Percentiles rank a stretch among this genome's conserved stretches.
Evolutionary conservation across 2,329 filamentous ascomycete genomes (phyloP).

Genomic region (Fusarium sp.): DNA sequence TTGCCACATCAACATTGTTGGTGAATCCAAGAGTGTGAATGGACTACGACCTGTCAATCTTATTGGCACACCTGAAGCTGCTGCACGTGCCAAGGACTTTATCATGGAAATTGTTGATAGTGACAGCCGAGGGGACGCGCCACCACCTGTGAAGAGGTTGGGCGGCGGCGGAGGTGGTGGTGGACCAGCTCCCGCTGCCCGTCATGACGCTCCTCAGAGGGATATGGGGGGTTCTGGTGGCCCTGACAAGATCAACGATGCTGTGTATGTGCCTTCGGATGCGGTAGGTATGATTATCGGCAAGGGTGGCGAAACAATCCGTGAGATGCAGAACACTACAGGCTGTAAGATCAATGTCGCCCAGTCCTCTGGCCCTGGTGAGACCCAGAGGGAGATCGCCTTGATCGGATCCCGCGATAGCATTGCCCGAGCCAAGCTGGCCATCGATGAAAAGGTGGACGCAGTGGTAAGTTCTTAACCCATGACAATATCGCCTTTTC

Average conservation of each 20-base stretch:
- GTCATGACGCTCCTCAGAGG: constrained; percentile 51
- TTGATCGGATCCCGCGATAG: constrained; percentile 82
- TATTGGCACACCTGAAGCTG: constrained; percentile 82
- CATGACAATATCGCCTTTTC: not conserved
- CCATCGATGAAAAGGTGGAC: constrained; percentile 93
- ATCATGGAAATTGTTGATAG: constrained; percentile 96
- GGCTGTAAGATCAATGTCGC: constrained; percentile 97
- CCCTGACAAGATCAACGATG: constrained; percentile 82
- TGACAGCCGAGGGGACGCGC: constrained; percentile 75
- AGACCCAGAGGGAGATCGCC: constrained; percentile 87
- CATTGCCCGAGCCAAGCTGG: constrained; percentile 83
- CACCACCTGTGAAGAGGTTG: constrained; percentile 49
- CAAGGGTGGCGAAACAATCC: constrained; percentile 93
- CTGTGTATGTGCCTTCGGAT: constrained; percentile 88
- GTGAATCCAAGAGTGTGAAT: constrained; percentile 92
- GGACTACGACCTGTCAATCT: constrained; percentile 91
- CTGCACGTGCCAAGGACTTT: constrained; percentile 83
- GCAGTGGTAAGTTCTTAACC: constrained; percentile 74
- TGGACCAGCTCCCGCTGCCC: constrained; percentile 44
- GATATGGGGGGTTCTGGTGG: constrained; percentile 58
- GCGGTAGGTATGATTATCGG: constrained; percentile 97
- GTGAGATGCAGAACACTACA: constrained; percentile 89
- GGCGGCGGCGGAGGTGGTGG: constrained; percentile 40
- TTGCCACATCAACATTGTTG: constrained; percentile 96
- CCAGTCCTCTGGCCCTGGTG: constrained; percentile 80